Evolutionary conservation across 495 filamentous ascomycete species (phyloP).

Genomic region (Letharia columbiana): DNA sequence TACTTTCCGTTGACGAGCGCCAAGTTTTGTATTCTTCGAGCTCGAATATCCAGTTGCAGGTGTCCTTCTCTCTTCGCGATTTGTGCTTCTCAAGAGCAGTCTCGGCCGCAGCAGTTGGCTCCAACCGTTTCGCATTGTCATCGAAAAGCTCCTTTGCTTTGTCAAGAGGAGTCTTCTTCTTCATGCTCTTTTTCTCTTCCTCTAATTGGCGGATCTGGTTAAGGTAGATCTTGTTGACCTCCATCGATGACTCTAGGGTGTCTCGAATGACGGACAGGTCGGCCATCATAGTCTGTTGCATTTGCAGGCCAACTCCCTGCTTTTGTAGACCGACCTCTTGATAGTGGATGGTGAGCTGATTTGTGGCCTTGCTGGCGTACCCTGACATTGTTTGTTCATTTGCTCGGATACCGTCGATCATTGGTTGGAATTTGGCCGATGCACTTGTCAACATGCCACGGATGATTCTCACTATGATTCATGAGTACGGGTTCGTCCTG

Average conservation of each 20-base stretch:
- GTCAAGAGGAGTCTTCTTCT: slow-evolving; percentile 6
- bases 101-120: background rate
- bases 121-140: background rate
- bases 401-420: background rate
- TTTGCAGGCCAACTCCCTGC: slow-evolving; percentile 1
- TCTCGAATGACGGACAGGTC: slow-evolving; percentile 6
- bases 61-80: background rate
- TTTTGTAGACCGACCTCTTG: slow-evolving; percentile 6
- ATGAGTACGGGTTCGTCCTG: background rate
- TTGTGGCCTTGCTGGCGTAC: slow-evolving; percentile 5
- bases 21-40: background rate
- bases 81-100: background rate
- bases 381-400: slow-evolving; percentile 4
- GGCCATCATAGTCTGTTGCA: slow-evolving; percentile 9
- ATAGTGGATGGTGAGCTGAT: slow-evolving; percentile 1
- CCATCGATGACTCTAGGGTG: slow-evolving; percentile 1
- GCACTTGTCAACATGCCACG: slow-evolving; percentile 2
- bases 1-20: background rate
- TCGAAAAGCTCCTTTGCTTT: slow-evolving; percentile 1
- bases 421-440: slow-evolving; percentile 5
- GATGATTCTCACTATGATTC: background rate
- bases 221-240: slow-evolving; percentile 5
- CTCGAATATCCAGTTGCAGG: slow-evolving; percentile 5
- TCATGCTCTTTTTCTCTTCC: slow-evolving; percentile 6
- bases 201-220: slow-evolving; percentile 1